A percentile compares a stretch with the other conserved stretches of the same genome.
Conservation (phyloP, 202 grass and related monocot genomes). For the Carex arenaria region DNA sequence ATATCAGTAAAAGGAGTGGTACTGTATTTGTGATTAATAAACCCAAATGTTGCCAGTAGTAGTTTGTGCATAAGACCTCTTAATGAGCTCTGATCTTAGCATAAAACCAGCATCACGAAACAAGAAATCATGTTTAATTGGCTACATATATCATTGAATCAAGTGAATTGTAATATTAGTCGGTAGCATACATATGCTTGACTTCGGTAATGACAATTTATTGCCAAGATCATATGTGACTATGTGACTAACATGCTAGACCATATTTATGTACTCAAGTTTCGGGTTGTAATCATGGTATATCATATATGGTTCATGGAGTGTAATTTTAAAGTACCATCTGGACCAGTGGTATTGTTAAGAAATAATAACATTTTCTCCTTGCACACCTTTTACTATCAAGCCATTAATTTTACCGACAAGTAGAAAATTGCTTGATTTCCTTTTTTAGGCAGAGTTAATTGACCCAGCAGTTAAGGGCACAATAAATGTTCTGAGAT, state of each 20-base stretch:
- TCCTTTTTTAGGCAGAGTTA: slow-evolving; percentile 21
- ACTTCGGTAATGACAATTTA: background rate
- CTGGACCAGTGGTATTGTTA: background rate
- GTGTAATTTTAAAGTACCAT: background rate
- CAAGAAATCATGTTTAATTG: background rate
- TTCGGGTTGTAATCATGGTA: background rate
- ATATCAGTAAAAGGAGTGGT: background rate
- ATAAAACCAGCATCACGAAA: background rate
- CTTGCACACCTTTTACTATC: background rate
- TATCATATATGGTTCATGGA: background rate
- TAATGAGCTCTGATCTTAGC: background rate
- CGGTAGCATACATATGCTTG: background rate
- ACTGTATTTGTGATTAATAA: background rate
- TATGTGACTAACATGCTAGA: background rate
- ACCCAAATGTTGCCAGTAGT: background rate
- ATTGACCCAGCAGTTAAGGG: slow-evolving; percentile 36
- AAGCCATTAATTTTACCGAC: background rate
- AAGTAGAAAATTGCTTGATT: background rate
- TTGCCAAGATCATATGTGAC: background rate
- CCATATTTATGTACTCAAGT: background rate
- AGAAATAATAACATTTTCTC: background rate
- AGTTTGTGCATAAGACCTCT: background rate
- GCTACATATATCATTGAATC: background rate
- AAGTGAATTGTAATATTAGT: background rate
- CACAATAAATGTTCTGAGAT: slow-evolving; percentile 32